A percentile compares a stretch with the other conserved stretches of the same genome.
Evolutionary conservation across 1,284 basidiomycete genomes (phyloP).

Genomic region (Heterobasidion annosum): DNA sequence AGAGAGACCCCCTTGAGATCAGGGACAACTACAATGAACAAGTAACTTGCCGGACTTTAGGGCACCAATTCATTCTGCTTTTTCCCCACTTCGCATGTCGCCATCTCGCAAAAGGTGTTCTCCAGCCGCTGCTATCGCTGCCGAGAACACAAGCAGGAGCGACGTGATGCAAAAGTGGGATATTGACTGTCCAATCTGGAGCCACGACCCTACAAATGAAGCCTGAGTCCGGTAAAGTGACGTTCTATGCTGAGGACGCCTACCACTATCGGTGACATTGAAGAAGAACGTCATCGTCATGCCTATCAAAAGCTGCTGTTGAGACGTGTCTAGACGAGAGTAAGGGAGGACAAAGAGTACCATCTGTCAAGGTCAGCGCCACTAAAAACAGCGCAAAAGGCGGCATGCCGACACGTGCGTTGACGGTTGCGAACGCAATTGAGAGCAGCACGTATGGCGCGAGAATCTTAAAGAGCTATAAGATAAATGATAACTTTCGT

Average conservation of each 20-base stretch:
- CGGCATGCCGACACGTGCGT: slow-evolving; percentile 54
- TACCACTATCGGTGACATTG: slow-evolving; percentile 72
- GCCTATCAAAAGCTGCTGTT: slow-evolving; percentile 25
- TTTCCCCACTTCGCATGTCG: not conserved
- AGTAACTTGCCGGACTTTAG: too few relatives aligned
- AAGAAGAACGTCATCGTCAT: slow-evolving; percentile 84
- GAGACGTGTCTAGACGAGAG: slow-evolving; percentile 4
- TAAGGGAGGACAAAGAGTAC: slow-evolving; percentile 25
- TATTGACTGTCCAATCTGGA: slow-evolving; percentile 86
- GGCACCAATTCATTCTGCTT: not conserved
- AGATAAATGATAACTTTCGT: too few relatives aligned
- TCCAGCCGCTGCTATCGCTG: slow-evolving; percentile 62
- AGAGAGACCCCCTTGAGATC: too few relatives aligned
- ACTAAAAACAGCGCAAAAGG: slow-evolving; percentile 74
- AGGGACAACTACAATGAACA: too few relatives aligned
- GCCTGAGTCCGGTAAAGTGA: not conserved
- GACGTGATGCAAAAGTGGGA: slow-evolving; percentile 85
- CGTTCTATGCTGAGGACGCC: slow-evolving; percentile 8
- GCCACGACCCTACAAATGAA: slow-evolving; percentile 56
- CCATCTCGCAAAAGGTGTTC: slow-evolving; percentile 50
- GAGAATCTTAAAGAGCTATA: slow-evolving; percentile 75
- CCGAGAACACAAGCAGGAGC: slow-evolving; percentile 71
- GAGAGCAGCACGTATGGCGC: slow-evolving; percentile 75
- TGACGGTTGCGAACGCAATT: slow-evolving; percentile 58
- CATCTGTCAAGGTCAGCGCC: slow-evolving; percentile 66